Evolutionary conservation across 805 yeast species (phyloP), one percentile per base, ranked within the genome.

Genomic region (Diddensiella transvaalensis): DNA sequence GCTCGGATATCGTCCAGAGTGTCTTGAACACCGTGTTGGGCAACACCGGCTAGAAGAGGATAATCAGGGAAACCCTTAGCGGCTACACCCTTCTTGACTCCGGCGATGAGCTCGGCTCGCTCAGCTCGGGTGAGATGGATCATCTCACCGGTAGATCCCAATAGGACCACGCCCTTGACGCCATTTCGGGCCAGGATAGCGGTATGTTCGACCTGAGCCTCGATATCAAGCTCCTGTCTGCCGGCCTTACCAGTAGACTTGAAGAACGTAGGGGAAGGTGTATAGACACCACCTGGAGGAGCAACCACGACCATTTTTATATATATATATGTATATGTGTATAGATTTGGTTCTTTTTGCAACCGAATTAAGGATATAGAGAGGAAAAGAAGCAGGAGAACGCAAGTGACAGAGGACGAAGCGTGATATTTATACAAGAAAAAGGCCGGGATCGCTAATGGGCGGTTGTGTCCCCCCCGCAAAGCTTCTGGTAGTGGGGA

Each of bases 91-190:
- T 52, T 47, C 42, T 57, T 53, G 42, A 75, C 57, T 18, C 57
- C 59, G 15, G 58, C 38, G 40, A 58, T 51, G 22, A 60, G 49
- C 33, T 42, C 53, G 33, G 44, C 52, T 52, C 82, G 67, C 62
- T 78, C 83, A 37, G 59, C 53, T 45, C 71, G 64, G 8, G 79
- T 70, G 54, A 77, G 61, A 54, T 76, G 79, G 33, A 76, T 75
- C 51, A 74, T 73, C 58, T 78, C 82, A 33, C 82, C 83, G 13
- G 80, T 78, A 30, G 80, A 75, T 3, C 82, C 82, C 58, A 75
- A 66, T 4, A 76, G 56, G 11, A 75, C 77, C 2, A 73, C 61
- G 21, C 83, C 83, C 40, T 60, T 54, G 48, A 77, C 72, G 6
- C 82, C 81, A 50, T 64, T 66, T 19, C 66, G 57, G 37, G 70